These are phyloP conservation scores for Pythium phragmitis DNA, from an alignment of 352 stramenopile genomes.

Conservation along the genomic window DNA sequence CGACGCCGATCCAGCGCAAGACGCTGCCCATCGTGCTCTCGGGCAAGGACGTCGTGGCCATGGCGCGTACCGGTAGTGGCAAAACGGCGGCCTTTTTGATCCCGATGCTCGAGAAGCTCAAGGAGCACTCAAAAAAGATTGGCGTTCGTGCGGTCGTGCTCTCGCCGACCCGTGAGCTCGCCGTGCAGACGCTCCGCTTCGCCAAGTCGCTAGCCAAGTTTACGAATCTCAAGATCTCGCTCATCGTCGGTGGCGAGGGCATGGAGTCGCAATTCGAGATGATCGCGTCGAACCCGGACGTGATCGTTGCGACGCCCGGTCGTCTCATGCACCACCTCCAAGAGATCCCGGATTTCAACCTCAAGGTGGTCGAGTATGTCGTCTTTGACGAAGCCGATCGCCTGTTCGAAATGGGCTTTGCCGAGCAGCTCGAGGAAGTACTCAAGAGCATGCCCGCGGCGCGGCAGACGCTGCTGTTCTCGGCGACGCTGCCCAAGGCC, in stretches of 20 bases:
- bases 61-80: conserved; percentile 97
- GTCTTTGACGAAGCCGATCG: conserved; percentile 99
- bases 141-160: conserved; percentile 90
- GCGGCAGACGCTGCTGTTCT: conserved; percentile 93
- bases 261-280: conserved; percentile 98
- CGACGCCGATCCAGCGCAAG: conserved; percentile 99
- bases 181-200: conserved; percentile 95
- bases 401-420: conserved; percentile 99
- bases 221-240: conserved; percentile 87
- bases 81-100: conserved; percentile 99
- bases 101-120: conserved; percentile 97
- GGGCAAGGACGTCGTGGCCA: conserved; percentile 97
- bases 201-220: conserved; percentile 91
- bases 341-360: conserved; percentile 93
- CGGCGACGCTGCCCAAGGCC: conserved; percentile 96
- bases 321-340: conserved; percentile 94
- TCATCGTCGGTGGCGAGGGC: conserved; percentile 96
- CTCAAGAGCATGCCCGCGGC: conserved; percentile 86
- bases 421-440: conserved; percentile 95
- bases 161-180: conserved; percentile 98
- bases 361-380: conserved; percentile 90
- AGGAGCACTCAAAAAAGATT: conserved; percentile 90
- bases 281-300: conserved; percentile 92
- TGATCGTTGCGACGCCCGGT: conserved; percentile 94
- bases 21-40: conserved; percentile 95